Percentiles rank a stretch among this genome's conserved stretches.
Evolutionary conservation across 306 rosid genomes (phyloP).

Genomic region (Vigna mungo): DNA sequence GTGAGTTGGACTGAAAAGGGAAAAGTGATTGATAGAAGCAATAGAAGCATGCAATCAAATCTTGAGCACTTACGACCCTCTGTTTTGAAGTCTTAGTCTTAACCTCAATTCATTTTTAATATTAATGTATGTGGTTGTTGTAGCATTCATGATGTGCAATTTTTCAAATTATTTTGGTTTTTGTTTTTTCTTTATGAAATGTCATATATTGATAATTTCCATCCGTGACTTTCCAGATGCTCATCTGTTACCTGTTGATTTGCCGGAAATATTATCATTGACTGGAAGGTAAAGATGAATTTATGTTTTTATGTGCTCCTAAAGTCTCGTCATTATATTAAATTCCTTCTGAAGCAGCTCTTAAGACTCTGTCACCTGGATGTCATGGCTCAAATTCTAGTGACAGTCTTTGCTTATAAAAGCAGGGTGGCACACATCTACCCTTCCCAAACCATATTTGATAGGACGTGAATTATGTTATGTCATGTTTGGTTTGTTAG

Average conservation of each 20-base stretch:
- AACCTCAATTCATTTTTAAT: not conserved
- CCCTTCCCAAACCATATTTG: not conserved
- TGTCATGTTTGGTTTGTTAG: constrained; percentile 34
- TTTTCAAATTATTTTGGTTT: not conserved
- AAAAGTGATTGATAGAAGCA: constrained; percentile 10
- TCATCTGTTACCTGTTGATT: constrained; percentile 83
- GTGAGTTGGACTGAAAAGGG: constrained; percentile 24
- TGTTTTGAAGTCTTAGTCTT: constrained; percentile 7
- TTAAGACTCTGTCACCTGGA: not conserved
- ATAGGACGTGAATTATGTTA: not conserved
- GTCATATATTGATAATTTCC: constrained; percentile 21
- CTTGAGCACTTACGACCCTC: not conserved
- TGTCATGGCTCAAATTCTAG: not conserved
- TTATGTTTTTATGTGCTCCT: constrained; percentile 24
- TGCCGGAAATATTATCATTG: constrained; percentile 77
- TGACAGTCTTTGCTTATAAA: not conserved
- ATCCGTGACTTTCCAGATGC: constrained; percentile 65
- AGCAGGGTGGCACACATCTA: not conserved
- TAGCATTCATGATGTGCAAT: constrained; percentile 10
- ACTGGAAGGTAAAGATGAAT: constrained; percentile 74
- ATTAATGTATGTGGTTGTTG: constrained; percentile 11
- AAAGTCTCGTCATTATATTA: not conserved
- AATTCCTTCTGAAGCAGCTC: constrained; percentile 3
- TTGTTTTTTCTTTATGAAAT: not conserved
- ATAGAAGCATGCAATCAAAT: constrained; percentile 21